A percentile compares a stretch with the other conserved stretches of the same genome.
phyloP scores from a whole-genome alignment of 164 flowering plant genomes.

The Vitis amurensis region DNA sequence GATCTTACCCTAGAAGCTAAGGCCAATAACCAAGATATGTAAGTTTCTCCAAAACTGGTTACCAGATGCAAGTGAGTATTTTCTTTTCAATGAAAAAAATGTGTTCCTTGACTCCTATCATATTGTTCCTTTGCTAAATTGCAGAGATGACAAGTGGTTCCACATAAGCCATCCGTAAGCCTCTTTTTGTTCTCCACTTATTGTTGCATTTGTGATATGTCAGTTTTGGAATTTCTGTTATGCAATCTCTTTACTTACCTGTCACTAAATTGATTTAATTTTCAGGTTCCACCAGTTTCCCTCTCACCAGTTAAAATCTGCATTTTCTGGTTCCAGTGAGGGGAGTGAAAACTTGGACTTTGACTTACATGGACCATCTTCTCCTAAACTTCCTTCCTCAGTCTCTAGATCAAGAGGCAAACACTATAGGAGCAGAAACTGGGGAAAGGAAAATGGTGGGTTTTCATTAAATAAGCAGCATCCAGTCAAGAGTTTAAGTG shows the following conservation, averaged over 20 bases:
- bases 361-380: constrained; percentile 27
- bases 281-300: constrained; percentile 69
- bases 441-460: constrained; percentile 22
- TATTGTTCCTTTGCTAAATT: constrained; percentile 15
- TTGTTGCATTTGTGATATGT: neutral
- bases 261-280: constrained; percentile 6
- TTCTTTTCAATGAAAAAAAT: too few species aligned
- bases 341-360: constrained; percentile 19
- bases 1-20: constrained; percentile 55
- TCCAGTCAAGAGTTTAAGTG: constrained; percentile 33
- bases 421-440: constrained; percentile 40
- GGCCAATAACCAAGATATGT: constrained; percentile 39
- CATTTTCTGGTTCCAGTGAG: constrained; percentile 30
- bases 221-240: neutral
- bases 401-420: constrained; percentile 79
- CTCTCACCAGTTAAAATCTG: constrained; percentile 40
- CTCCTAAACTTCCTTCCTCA: constrained; percentile 65
- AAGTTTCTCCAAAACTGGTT: constrained; percentile 22
- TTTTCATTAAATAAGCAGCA: constrained; percentile 27
- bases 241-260: neutral
- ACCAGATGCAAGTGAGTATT: neutral
- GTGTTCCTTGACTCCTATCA: too few species aligned
- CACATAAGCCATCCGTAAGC: constrained; percentile 56
- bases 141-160: constrained; percentile 75
- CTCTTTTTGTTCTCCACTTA: constrained; percentile 2